These are phyloP conservation scores for Solanum dulcamara DNA, from an alignment of 257 asterid genomes.

Conservation along the genomic window DNA sequence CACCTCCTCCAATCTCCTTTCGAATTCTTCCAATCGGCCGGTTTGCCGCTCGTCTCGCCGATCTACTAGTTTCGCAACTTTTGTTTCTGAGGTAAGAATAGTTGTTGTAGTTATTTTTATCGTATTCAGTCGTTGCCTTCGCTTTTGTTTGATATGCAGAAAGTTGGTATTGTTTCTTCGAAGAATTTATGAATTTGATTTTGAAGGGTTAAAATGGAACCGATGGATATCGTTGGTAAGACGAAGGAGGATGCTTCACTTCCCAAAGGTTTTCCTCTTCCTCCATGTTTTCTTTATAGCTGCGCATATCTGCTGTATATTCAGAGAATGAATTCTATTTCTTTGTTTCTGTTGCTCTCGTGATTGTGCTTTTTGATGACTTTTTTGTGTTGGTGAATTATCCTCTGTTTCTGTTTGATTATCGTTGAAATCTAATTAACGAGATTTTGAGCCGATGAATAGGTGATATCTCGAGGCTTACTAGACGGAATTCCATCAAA, in stretches of 20 bases:
- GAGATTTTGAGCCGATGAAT: neutral
- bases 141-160: neutral
- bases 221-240: slow-evolving; percentile 88
- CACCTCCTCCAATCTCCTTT: neutral
- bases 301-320: neutral
- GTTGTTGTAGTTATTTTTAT: neutral
- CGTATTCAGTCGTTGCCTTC: neutral
- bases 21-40: slow-evolving; percentile 2
- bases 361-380: neutral
- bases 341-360: neutral
- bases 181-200: neutral
- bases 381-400: neutral
- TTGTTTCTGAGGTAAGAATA: neutral
- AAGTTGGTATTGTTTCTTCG: neutral
- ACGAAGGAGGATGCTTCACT: slow-evolving; percentile 96
- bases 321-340: neutral
- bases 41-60: neutral
- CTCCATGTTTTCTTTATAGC: neutral
- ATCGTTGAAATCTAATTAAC: neutral
- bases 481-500: too few relatives aligned
- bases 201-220: slow-evolving; percentile 55
- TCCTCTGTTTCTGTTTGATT: neutral
- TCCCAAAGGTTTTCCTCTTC: slow-evolving; percentile 59
- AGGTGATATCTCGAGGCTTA: too few relatives aligned
- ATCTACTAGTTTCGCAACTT: neutral